These are phyloP conservation scores for Alternaria brassicae DNA, from an alignment of 2,329 filamentous ascomycete species.

Conservation along the genomic window DNA sequence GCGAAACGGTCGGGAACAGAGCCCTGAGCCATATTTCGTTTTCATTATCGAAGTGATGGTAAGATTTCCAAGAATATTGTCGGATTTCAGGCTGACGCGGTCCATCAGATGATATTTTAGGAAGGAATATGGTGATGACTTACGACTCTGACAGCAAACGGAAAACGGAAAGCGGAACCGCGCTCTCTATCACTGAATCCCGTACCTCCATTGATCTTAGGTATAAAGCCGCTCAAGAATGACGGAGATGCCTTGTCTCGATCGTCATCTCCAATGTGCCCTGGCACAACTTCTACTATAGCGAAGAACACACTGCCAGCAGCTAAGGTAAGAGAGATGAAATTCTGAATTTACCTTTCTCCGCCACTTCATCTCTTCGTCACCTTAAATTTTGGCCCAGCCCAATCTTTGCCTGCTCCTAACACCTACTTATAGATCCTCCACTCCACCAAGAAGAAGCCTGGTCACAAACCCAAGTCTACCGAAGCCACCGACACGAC, in stretches of 20 bases:
- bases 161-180: slow-evolving; percentile 2
- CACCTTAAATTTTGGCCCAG: neutral
- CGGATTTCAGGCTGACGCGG: neutral
- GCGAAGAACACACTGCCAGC: neutral
- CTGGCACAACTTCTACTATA: slow-evolving; percentile 15
- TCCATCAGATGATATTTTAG: slow-evolving; percentile 26
- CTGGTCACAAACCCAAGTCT: neutral
- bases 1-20: slow-evolving; percentile 40
- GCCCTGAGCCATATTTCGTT: slow-evolving; percentile 52
- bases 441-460: neutral
- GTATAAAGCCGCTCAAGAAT: slow-evolving; percentile 16
- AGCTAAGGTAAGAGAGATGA: slow-evolving; percentile 20
- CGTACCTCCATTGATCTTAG: slow-evolving; percentile 18
- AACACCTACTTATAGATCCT: neutral
- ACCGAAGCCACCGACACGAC: neutral
- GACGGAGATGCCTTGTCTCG: slow-evolving; percentile 20
- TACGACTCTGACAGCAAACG: slow-evolving; percentile 18
- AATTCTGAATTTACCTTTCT: neutral
- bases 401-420: neutral
- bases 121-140: slow-evolving; percentile 11
- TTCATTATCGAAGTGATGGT: slow-evolving; percentile 51
- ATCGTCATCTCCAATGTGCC: slow-evolving; percentile 17
- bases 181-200: slow-evolving; percentile 24
- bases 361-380: neutral
- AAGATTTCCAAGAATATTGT: neutral